A percentile compares a stretch with the other conserved stretches of the same genome.
These are phyloP conservation scores for Blastocystis sp. DNA, from an alignment of 352 stramenopile species.

Conservation along the genomic window DNA sequence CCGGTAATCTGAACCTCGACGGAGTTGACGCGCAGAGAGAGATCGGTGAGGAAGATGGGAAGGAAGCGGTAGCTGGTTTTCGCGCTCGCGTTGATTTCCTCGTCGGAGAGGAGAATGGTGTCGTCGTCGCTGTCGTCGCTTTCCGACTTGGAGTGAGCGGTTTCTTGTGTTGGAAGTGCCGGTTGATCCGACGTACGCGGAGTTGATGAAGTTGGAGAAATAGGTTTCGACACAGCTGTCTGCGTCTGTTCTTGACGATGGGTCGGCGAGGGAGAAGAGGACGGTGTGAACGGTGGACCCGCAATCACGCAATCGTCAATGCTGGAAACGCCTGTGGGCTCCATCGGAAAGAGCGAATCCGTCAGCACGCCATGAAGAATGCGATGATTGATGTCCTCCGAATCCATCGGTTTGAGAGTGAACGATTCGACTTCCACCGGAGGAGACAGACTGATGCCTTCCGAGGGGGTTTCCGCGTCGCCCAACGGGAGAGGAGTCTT, in stretches of 20 bases:
- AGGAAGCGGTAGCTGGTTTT: background rate
- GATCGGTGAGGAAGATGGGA: background rate
- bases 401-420: background rate
- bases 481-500: too few species aligned
- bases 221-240: too few species aligned
- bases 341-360: background rate
- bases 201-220: too few species aligned
- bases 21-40: background rate
- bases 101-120: constrained; percentile 7
- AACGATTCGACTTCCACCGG: background rate
- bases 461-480: too few species aligned
- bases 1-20: constrained; percentile 21
- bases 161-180: too few species aligned
- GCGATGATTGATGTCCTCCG: background rate
- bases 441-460: too few species aligned
- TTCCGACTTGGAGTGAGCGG: too few species aligned
- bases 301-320: background rate
- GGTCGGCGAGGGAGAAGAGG: background rate
- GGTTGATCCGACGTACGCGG: too few species aligned
- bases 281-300: background rate
- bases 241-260: too few species aligned
- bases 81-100: background rate
- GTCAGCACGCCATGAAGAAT: background rate
- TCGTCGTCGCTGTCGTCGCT: background rate
- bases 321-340: background rate